phyloP scores from a whole-genome alignment of 2,329 filamentous ascomycete species.

The Pseudocercospora pini-densiflorae region DNA sequence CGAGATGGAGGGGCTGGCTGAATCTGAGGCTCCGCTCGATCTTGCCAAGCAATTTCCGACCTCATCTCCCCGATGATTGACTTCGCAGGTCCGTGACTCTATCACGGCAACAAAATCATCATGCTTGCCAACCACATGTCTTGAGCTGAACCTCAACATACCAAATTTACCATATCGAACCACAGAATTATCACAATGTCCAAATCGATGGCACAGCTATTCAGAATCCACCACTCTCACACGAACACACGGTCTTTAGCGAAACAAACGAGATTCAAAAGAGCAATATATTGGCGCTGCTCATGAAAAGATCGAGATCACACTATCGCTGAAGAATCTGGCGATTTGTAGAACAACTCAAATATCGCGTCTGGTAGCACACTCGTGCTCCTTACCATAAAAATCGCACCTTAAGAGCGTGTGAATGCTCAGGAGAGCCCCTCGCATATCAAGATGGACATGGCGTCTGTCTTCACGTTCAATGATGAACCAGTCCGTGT shows the following conservation, averaged over 20 bases:
- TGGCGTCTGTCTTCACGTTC: constrained; percentile 97
- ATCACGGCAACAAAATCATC: constrained; percentile 19
- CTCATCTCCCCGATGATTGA: not conserved
- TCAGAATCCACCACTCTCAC: constrained; percentile 55
- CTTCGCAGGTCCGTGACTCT: not conserved
- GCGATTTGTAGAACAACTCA: not conserved
- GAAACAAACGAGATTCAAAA: constrained; percentile 22
- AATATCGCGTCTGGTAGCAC: not conserved
- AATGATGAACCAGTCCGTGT: constrained; percentile 86
- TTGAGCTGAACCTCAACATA: constrained; percentile 13
- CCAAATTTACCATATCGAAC: not conserved
- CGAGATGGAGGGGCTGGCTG: not conserved
- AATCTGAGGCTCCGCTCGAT: not conserved
- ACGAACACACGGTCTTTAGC: constrained; percentile 56
- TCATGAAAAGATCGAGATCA: constrained; percentile 15
- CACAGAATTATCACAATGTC: constrained; percentile 52
- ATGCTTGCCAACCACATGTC: constrained; percentile 16
- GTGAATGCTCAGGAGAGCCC: not conserved
- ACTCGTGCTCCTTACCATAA: not conserved
- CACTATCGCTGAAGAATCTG: not conserved
- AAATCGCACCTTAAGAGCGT: not conserved
- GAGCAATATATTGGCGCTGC: constrained; percentile 5
- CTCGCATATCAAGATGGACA: constrained; percentile 42
- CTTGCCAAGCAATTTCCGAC: not conserved
- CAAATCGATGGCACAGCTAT: constrained; percentile 52